Evolutionary conservation across 1,284 basidiomycete species (phyloP).

Genomic region (Tilletia setariae): DNA sequence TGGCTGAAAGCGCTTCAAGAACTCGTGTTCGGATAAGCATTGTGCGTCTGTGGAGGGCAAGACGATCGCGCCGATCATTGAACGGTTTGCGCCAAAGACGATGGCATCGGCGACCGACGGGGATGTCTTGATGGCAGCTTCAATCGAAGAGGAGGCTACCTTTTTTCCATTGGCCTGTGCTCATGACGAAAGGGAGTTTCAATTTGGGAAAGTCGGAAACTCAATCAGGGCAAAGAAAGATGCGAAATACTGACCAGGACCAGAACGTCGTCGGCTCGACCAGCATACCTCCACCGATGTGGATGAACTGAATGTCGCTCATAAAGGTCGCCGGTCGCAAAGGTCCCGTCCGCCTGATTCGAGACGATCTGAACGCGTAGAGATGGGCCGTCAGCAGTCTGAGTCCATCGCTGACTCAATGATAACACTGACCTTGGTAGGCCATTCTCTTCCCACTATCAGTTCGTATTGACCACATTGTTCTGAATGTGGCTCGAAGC

Average conservation of each 20-base stretch:
- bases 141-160: slow-evolving; percentile 25
- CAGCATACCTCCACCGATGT: slow-evolving; percentile 33
- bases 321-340: slow-evolving; percentile 39
- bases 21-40: background rate
- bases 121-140: slow-evolving; percentile 25
- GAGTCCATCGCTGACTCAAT: background rate
- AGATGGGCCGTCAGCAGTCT: too few relatives aligned
- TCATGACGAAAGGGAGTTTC: too few relatives aligned
- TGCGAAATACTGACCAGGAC: slow-evolving; percentile 30
- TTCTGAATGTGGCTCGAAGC: slow-evolving; percentile 24
- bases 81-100: slow-evolving; percentile 38
- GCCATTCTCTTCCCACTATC: slow-evolving; percentile 34
- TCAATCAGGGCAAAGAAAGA: too few relatives aligned
- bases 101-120: slow-evolving; percentile 31
- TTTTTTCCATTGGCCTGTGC: slow-evolving; percentile 42
- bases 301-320: slow-evolving; percentile 15
- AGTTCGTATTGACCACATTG: slow-evolving; percentile 27
- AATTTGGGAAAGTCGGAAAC: too few relatives aligned
- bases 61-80: slow-evolving; percentile 37
- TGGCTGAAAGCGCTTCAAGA: slow-evolving; percentile 25
- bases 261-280: slow-evolving; percentile 35
- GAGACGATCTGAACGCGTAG: slow-evolving; percentile 22
- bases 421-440: slow-evolving; percentile 28
- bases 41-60: slow-evolving; percentile 16
- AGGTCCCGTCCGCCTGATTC: slow-evolving; percentile 32